phyloP scores from a whole-genome alignment of 768 basidiomycete species.

The Russula lepida region DNA sequence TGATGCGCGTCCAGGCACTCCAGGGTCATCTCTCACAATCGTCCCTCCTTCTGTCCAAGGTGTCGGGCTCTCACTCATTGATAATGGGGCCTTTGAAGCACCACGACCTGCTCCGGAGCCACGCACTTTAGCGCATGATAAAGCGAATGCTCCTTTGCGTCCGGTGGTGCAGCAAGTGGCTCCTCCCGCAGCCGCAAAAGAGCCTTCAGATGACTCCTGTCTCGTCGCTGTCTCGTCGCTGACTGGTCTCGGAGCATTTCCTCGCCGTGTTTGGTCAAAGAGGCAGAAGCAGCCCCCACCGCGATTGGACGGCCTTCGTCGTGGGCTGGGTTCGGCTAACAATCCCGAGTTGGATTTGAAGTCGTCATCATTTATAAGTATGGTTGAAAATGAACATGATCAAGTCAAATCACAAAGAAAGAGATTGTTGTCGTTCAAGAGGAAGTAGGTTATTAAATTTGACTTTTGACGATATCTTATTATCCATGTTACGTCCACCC shows the following conservation, averaged over 20 bases:
- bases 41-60: background rate
- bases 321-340: background rate
- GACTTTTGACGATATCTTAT: background rate
- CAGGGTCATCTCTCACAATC: background rate
- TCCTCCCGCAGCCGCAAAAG: background rate
- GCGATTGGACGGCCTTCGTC: background rate
- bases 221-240: background rate
- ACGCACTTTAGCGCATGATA: background rate
- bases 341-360: constrained; percentile 2
- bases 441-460: background rate
- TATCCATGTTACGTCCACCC: background rate
- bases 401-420: constrained; percentile 6
- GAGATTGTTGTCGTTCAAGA: constrained; percentile 3
- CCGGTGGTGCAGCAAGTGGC: background rate
- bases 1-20: background rate
- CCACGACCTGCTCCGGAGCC: constrained; percentile 13
- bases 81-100: constrained; percentile 15
- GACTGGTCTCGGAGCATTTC: constrained; percentile 4
- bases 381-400: background rate
- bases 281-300: constrained; percentile 4
- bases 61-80: constrained; percentile 1
- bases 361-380: constrained; percentile 7
- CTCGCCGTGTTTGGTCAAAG: background rate
- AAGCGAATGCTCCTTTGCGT: background rate
- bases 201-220: background rate